Conservation (phyloP, 441 rosid genomes). For the Theobroma grandiflorum region DNA sequence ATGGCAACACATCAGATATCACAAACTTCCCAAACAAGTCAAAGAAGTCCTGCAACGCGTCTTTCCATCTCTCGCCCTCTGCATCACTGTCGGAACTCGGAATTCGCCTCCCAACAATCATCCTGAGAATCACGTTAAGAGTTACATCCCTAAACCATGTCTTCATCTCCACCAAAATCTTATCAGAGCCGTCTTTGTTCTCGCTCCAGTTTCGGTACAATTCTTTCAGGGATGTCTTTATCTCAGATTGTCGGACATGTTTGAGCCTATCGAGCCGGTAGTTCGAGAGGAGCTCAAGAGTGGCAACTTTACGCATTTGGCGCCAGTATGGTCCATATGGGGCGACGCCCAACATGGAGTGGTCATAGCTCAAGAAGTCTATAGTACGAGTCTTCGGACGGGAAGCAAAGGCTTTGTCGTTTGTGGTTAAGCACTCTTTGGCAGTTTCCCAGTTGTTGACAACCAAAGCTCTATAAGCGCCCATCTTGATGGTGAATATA, state of each 20-base stretch:
- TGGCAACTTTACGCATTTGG: constrained; percentile 45
- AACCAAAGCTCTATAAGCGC: constrained; percentile 42
- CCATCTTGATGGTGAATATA: constrained; percentile 50
- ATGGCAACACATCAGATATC: constrained; percentile 41
- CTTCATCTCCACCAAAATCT: constrained; percentile 44
- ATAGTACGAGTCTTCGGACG: constrained; percentile 37
- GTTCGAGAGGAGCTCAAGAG: constrained; percentile 51
- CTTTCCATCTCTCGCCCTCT: constrained; percentile 7
- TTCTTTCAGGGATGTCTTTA: constrained; percentile 29
- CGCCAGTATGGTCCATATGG: constrained; percentile 55
- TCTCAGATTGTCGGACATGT: constrained; percentile 38
- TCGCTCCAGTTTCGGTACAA: constrained; percentile 33
- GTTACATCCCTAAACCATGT: constrained; percentile 44
- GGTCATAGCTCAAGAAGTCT: constrained; percentile 40
- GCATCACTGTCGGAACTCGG: neutral
- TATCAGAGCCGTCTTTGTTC: constrained; percentile 6
- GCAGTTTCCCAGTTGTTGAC: constrained; percentile 47
- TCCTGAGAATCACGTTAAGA: constrained; percentile 36
- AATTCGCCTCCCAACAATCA: constrained; percentile 38
- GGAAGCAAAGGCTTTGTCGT: constrained; percentile 42
- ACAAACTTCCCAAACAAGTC: constrained; percentile 34
- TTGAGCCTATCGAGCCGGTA: constrained; percentile 37
- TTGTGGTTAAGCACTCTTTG: constrained; percentile 47
- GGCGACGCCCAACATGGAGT: constrained; percentile 37
- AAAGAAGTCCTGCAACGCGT: constrained; percentile 27